These are phyloP conservation scores for Cenchrus fungigraminus DNA, from an alignment of 176 grass and related monocot genomes.

Conservation along the genomic window DNA sequence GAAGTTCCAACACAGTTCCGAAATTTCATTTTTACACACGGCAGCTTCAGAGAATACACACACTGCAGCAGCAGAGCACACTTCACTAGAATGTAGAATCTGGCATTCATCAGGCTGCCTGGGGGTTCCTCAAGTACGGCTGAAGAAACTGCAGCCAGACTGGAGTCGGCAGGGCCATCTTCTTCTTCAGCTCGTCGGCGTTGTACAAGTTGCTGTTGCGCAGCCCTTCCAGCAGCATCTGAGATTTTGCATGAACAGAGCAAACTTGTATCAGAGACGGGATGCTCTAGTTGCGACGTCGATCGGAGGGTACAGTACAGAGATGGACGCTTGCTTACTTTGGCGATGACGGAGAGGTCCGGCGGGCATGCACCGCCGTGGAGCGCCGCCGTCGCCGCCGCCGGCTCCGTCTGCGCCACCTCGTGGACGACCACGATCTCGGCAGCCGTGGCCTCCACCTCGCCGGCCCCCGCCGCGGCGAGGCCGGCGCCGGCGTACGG, in stretches of 20 bases:
- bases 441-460: slow-evolving; percentile 13
- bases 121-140: slow-evolving; percentile 13
- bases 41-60: not conserved
- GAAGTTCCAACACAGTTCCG: too few species aligned
- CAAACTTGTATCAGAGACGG: not conserved
- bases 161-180: not conserved
- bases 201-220: slow-evolving; percentile 31
- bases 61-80: not conserved
- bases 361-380: slow-evolving; percentile 15
- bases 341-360: slow-evolving; percentile 38
- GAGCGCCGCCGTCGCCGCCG: not conserved
- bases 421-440: slow-evolving; percentile 53
- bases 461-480: not conserved
- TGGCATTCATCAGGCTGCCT: slow-evolving; percentile 9
- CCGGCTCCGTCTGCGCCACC: not conserved
- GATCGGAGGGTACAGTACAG: not conserved
- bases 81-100: not conserved
- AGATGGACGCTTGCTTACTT: slow-evolving; percentile 7
- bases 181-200: slow-evolving; percentile 24
- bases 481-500: slow-evolving; percentile 38
- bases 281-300: not conserved
- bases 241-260: not conserved
- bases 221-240: slow-evolving; percentile 31
- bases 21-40: not conserved
- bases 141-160: slow-evolving; percentile 37